phyloP scores from a whole-genome alignment of 805 yeast genomes.

The Metschnikowia proteae region DNA sequence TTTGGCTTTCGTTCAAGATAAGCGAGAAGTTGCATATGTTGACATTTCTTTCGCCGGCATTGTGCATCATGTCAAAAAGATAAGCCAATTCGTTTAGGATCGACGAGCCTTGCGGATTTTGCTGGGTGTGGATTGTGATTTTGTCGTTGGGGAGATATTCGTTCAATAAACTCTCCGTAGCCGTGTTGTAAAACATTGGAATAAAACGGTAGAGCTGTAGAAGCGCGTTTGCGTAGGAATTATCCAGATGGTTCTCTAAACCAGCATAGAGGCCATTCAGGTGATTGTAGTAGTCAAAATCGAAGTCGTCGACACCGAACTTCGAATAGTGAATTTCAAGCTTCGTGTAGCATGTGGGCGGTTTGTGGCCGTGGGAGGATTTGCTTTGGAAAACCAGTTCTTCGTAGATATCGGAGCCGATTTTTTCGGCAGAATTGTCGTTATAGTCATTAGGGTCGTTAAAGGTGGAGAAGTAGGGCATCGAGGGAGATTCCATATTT shows the following conservation, averaged over 20 bases:
- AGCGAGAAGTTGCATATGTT: slow-evolving; percentile 74
- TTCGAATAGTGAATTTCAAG: slow-evolving; percentile 77
- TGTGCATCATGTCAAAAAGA: slow-evolving; percentile 84
- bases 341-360: slow-evolving; percentile 65
- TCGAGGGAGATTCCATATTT: slow-evolving; percentile 11
- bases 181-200: slow-evolving; percentile 66
- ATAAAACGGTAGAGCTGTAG: slow-evolving; percentile 77
- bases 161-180: slow-evolving; percentile 50
- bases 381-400: slow-evolving; percentile 22
- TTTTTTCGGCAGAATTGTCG: slow-evolving; percentile 10
- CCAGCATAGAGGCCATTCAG: slow-evolving; percentile 63
- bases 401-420: slow-evolving; percentile 5
- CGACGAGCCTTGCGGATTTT: slow-evolving; percentile 44
- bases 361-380: slow-evolving; percentile 34
- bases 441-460: slow-evolving; percentile 12
- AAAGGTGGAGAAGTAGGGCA: slow-evolving; percentile 8
- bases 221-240: slow-evolving; percentile 67
- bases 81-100: slow-evolving; percentile 82
- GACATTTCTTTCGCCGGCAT: slow-evolving; percentile 68
- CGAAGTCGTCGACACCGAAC: slow-evolving; percentile 93
- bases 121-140: slow-evolving; percentile 23
- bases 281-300: slow-evolving; percentile 77
- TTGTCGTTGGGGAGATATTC: slow-evolving; percentile 44
- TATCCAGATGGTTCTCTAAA: slow-evolving; percentile 81
- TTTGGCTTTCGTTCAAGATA: slow-evolving; percentile 31